phyloP scores from a whole-genome alignment of 768 basidiomycete species.

The Russula abietina region DNA sequence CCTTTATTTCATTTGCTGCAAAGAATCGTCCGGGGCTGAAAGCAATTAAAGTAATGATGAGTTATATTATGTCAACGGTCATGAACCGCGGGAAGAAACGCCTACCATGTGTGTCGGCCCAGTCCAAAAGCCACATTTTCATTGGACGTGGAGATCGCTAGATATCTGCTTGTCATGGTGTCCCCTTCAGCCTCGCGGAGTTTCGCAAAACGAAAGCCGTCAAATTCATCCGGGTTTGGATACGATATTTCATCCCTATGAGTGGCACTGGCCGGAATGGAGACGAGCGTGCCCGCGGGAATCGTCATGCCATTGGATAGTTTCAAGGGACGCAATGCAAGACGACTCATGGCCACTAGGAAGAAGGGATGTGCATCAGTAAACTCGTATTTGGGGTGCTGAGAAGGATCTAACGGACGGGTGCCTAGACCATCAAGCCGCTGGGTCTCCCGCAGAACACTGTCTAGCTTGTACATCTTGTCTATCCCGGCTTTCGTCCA shows the following conservation, averaged over 20 bases:
- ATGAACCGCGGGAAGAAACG: neutral
- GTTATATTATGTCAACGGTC: neutral
- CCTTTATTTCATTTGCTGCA: neutral
- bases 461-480: conserved; percentile 33
- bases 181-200: conserved; percentile 26
- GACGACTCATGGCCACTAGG: conserved; percentile 25
- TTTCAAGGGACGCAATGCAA: conserved; percentile 28
- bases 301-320: conserved; percentile 35
- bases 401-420: neutral
- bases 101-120: neutral
- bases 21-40: neutral
- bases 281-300: conserved; percentile 37
- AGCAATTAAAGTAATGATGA: no score
- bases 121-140: neutral
- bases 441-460: conserved; percentile 33
- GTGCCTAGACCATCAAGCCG: conserved; percentile 22
- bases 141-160: neutral
- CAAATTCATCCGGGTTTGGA: conserved; percentile 36
- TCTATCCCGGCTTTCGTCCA: conserved; percentile 9
- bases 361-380: neutral
- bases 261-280: conserved; percentile 31
- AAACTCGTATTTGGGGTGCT: neutral
- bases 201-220: conserved; percentile 38
- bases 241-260: conserved; percentile 40
- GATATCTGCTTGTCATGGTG: neutral